Percentiles rank a stretch among this genome's conserved stretches.
Conservation (phyloP, 1,284 basidiomycete genomes). For the Ustilago shanxiensis region DNA sequence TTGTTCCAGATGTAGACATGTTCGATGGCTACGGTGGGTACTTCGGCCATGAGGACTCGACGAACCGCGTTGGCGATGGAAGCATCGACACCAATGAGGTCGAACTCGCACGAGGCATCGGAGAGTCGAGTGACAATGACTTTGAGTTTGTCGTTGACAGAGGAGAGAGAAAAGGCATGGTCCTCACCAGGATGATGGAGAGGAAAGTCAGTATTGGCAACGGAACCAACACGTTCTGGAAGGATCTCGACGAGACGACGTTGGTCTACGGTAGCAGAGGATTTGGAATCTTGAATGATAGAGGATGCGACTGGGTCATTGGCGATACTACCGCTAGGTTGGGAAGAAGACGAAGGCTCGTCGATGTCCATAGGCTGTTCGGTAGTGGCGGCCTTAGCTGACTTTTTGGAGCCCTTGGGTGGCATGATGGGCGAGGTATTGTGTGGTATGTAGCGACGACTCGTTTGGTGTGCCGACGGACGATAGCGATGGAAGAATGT, state of each 20-base stretch:
- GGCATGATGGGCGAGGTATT: slow-evolving; percentile 28
- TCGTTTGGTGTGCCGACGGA: not conserved
- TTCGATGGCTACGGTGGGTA: slow-evolving; percentile 85
- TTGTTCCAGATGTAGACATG: slow-evolving; percentile 95
- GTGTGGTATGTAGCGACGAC: too few relatives aligned
- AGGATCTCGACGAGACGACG: slow-evolving; percentile 63
- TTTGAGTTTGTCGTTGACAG: slow-evolving; percentile 47
- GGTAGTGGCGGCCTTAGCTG: slow-evolving; percentile 19
- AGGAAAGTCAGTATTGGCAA: slow-evolving; percentile 64
- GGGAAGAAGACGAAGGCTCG: slow-evolving; percentile 34
- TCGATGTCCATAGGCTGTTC: slow-evolving; percentile 45
- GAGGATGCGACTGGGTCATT: slow-evolving; percentile 38
- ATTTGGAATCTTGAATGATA: slow-evolving; percentile 42
- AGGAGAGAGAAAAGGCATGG: slow-evolving; percentile 50
- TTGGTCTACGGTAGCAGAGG: slow-evolving; percentile 47
- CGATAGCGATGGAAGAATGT: too few relatives aligned
- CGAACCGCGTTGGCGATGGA: slow-evolving; percentile 95
- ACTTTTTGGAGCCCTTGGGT: slow-evolving; percentile 41
- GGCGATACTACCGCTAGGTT: slow-evolving; percentile 33
- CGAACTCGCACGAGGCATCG: slow-evolving; percentile 80
- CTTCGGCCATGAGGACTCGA: slow-evolving; percentile 93
- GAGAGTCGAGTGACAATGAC: slow-evolving; percentile 63
- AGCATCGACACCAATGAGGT: slow-evolving; percentile 94
- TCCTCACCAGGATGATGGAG: slow-evolving; percentile 54
- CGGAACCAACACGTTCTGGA: slow-evolving; percentile 64